These are phyloP conservation scores for Prunella vulgaris DNA, from an alignment of 257 asterid genomes.

Conservation along the genomic window DNA sequence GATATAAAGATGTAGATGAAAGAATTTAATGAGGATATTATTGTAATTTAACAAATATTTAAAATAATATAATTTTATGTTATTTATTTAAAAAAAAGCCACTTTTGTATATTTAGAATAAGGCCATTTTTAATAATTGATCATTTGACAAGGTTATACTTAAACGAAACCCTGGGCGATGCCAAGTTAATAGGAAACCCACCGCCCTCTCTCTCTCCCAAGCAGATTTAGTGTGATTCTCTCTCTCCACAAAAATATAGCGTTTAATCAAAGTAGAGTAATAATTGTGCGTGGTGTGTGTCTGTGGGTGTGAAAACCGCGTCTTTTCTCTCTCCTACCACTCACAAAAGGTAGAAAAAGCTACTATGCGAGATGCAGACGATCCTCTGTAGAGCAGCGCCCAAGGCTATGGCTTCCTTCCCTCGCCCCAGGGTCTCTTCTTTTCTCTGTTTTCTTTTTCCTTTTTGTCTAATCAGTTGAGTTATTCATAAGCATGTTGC, in stretches of 20 bases:
- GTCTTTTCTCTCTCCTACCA: slow-evolving; percentile 29
- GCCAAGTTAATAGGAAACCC: slow-evolving; percentile 16
- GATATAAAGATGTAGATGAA: no score
- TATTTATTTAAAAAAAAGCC: no score
- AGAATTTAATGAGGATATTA: no score
- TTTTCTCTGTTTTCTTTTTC: neutral
- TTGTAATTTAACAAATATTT: no score
- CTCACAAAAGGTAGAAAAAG: slow-evolving; percentile 20
- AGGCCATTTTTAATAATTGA: no score
- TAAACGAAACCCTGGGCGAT: neutral
- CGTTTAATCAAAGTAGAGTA: slow-evolving; percentile 11
- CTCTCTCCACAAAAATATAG: slow-evolving; percentile 6
- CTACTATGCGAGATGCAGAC: slow-evolving; percentile 39
- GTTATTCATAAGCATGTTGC: neutral
- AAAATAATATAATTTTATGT: no score
- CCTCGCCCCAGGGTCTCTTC: slow-evolving; percentile 44
- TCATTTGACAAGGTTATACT: no score
- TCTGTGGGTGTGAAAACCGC: slow-evolving; percentile 25
- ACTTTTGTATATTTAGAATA: no score
- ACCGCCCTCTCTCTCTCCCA: neutral
- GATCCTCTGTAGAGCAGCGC: slow-evolving; percentile 36
- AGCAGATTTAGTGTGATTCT: neutral
- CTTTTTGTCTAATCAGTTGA: neutral
- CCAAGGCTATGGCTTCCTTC: slow-evolving; percentile 51
- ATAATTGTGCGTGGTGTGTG: slow-evolving; percentile 28